Conservation (phyloP, 78 protist species). For the Cavenderia fasciculata region DNA sequence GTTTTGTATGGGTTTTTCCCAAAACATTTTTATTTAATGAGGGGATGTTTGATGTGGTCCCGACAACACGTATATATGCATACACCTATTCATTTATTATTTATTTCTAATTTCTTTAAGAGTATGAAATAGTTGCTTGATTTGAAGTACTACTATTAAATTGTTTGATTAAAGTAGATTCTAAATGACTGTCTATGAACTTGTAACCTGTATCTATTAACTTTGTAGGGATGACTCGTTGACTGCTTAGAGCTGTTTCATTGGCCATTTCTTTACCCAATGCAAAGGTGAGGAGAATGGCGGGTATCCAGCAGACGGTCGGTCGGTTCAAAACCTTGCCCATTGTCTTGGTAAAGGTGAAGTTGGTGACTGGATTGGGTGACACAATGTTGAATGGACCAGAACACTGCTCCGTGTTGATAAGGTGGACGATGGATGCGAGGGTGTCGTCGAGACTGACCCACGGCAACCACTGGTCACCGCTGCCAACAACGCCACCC, state of each 20-base stretch:
- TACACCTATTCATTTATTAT: too few species aligned
- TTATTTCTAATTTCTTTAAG: too few species aligned
- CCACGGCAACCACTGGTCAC: conserved; percentile 65
- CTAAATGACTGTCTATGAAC: too few species aligned
- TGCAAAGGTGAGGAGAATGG: not conserved
- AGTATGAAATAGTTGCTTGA: too few species aligned
- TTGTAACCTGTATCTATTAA: not conserved
- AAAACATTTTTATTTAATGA: too few species aligned
- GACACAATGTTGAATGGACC: conserved; percentile 44
- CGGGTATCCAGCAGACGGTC: conserved; percentile 63
- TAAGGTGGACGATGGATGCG: not conserved
- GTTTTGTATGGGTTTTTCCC: too few species aligned
- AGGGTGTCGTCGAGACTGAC: conserved; percentile 16
- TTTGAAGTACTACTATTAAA: too few species aligned
- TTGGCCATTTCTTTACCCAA: conserved; percentile 61
- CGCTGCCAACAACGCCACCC: conserved; percentile 59
- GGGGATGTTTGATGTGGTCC: too few species aligned
- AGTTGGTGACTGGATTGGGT: conserved; percentile 49
- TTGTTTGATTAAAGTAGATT: too few species aligned
- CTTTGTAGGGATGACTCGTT: conserved; percentile 41
- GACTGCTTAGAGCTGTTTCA: conserved; percentile 42
- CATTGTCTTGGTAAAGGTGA: conserved; percentile 15
- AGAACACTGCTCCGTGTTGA: not conserved
- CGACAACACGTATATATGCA: too few species aligned
- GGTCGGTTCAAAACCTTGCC: conserved; percentile 58